phyloP scores from a whole-genome alignment of 2,329 filamentous ascomycete genomes.

The Clonostachys byssicola region DNA sequence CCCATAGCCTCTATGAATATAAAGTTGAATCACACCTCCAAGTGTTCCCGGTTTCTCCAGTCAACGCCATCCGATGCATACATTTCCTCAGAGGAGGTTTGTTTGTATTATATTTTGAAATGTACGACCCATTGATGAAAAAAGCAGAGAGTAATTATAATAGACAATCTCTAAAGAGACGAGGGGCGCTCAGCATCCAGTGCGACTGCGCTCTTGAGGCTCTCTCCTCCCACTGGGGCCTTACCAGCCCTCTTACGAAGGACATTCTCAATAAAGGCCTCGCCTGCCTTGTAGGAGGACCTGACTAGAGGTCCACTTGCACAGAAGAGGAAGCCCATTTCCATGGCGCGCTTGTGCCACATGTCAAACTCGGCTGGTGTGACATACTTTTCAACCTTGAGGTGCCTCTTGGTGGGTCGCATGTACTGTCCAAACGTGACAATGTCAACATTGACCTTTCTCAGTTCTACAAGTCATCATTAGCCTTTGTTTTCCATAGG shows the following conservation, averaged over 20 bases:
- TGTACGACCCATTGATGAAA: not conserved
- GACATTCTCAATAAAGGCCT: conserved; percentile 98
- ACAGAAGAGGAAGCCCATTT: conserved; percentile 96
- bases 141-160: not conserved
- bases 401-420: conserved; percentile 96
- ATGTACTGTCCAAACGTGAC: conserved; percentile 99
- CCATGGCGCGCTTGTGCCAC: conserved; percentile 85
- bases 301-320: conserved; percentile 89
- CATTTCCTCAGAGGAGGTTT: not conserved
- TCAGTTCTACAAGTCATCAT: conserved; percentile 52
- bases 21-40: conserved; percentile 1
- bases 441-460: conserved; percentile 80
- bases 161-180: conserved; percentile 1
- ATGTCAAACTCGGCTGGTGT: conserved; percentile 87
- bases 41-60: not conserved
- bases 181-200: conserved; percentile 20
- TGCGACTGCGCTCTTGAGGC: conserved; percentile 31
- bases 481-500: not conserved
- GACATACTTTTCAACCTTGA: conserved; percentile 94
- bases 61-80: conserved; percentile 1
- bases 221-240: conserved; percentile 23
- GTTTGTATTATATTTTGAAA: not conserved
- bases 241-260: conserved; percentile 70
- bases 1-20: not conserved
- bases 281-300: conserved; percentile 95